Evolutionary conservation across 2,329 filamentous ascomycete species (phyloP).

Genomic region (Capronia coronata): DNA sequence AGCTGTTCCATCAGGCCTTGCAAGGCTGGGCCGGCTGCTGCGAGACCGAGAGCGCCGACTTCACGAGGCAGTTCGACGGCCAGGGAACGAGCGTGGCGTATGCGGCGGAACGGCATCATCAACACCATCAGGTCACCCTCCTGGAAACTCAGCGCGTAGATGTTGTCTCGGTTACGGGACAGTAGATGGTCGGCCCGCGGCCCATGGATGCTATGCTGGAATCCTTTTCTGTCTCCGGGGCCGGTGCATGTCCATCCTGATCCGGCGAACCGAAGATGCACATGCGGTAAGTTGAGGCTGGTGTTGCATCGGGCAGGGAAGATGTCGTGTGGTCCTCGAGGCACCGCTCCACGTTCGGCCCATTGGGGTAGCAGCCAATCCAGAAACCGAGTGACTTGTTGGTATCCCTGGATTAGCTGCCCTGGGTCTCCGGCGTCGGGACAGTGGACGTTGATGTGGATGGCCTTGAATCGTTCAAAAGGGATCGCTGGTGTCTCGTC

Average conservation of each 20-base stretch:
- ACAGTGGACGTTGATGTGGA: background rate
- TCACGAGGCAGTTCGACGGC: background rate
- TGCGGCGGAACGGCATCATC: background rate
- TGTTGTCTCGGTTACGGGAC: background rate
- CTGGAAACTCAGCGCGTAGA: background rate
- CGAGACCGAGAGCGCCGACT: background rate
- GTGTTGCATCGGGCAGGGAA: background rate
- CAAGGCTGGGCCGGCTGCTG: background rate
- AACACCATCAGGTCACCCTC: background rate
- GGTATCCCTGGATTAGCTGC: background rate
- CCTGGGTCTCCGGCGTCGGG: background rate
- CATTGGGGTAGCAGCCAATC: background rate
- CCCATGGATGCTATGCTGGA: background rate
- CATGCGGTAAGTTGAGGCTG: background rate
- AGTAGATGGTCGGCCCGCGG: background rate
- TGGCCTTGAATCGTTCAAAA: background rate
- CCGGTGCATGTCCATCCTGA: background rate
- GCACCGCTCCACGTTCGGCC: background rate
- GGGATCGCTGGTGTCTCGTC: background rate
- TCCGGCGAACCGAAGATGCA: background rate
- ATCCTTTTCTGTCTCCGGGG: background rate
- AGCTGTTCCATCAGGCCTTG: background rate
- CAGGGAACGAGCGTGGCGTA: background rate
- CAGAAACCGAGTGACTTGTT: background rate
- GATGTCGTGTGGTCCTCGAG: background rate